phyloP scores from a whole-genome alignment of 1,139 yeast species.

The Geotrichum phurueaensis region DNA sequence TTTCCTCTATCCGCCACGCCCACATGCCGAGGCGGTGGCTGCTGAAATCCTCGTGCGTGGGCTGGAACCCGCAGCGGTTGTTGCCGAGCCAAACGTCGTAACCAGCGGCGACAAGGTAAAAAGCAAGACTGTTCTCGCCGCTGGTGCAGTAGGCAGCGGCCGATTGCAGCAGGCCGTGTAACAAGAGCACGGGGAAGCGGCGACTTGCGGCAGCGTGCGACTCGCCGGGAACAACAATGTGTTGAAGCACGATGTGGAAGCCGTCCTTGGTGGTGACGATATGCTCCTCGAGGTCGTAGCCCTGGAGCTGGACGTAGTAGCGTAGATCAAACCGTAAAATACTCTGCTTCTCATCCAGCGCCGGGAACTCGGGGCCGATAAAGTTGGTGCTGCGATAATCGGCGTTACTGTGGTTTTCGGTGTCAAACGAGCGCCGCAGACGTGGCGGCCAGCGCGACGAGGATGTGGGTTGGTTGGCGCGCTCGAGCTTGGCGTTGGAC shows the following conservation, averaged over 20 bases:
- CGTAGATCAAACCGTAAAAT: constrained; percentile 46
- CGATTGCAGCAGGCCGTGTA: constrained; percentile 85
- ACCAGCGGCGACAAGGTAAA: constrained; percentile 53
- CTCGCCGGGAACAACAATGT: constrained; percentile 50
- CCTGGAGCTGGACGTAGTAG: constrained; percentile 60
- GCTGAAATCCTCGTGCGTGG: constrained; percentile 48
- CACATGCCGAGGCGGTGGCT: constrained; percentile 46
- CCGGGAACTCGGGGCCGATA: constrained; percentile 15
- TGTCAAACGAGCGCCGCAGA: not conserved
- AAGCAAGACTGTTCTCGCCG: constrained; percentile 72
- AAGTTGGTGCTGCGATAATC: not conserved
- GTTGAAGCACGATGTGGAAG: constrained; percentile 57
- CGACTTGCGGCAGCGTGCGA: constrained; percentile 31
- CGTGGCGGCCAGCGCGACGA: not conserved
- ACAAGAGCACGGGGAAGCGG: constrained; percentile 55
- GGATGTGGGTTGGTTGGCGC: not conserved
- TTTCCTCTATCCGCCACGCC: constrained; percentile 80
- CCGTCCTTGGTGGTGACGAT: constrained; percentile 76
- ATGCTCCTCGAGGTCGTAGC: constrained; percentile 54
- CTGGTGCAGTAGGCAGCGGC: constrained; percentile 78
- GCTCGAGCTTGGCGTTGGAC: not conserved
- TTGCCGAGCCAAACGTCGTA: constrained; percentile 94
- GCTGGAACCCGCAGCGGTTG: constrained; percentile 78
- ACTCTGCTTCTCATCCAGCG: constrained; percentile 29
- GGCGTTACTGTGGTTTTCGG: not conserved